These are phyloP conservation scores for Aspergillus sclerotiicarbonarius DNA, from an alignment of 495 filamentous ascomycete species.

Conservation along the genomic window DNA sequence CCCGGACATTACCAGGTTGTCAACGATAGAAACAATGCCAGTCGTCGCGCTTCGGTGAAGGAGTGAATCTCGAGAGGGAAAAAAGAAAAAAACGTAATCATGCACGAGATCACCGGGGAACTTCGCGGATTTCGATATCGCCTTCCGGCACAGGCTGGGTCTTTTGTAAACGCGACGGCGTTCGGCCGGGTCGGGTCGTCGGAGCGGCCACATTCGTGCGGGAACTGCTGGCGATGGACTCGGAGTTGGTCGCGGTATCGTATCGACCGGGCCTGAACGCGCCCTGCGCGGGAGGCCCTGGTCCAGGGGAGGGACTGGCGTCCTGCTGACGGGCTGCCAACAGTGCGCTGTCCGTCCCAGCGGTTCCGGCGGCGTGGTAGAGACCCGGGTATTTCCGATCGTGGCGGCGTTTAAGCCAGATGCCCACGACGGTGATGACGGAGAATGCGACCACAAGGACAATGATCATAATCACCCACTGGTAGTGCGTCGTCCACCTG, in stretches of 20 bases:
- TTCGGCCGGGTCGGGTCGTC: constrained; percentile 13
- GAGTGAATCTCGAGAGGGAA: background rate
- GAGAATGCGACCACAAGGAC: constrained; percentile 48
- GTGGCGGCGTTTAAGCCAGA: constrained; percentile 50
- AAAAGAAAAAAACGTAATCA: background rate
- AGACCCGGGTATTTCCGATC: constrained; percentile 41
- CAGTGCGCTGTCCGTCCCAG: constrained; percentile 20
- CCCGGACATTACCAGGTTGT: background rate
- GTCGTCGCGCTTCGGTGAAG: background rate
- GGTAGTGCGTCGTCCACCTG: constrained; percentile 52
- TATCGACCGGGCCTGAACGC: constrained; percentile 13
- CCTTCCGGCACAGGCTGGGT: constrained; percentile 8
- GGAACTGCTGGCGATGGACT: constrained; percentile 34
- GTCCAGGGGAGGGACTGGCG: constrained; percentile 17
- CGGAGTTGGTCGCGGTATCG: constrained; percentile 17
- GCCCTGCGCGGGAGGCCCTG: constrained; percentile 7
- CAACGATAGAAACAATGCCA: background rate
- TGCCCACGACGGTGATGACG: constrained; percentile 32
- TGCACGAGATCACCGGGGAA: constrained; percentile 12
- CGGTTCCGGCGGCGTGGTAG: constrained; percentile 28
- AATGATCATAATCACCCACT: constrained; percentile 56
- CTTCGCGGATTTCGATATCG: constrained; percentile 32
- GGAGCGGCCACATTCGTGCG: constrained; percentile 25
- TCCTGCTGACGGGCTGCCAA: constrained; percentile 20
- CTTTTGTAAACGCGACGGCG: constrained; percentile 28